Evolutionary conservation across 257 asterid species (phyloP).

Genomic region (Eustoma russellianum): DNA sequence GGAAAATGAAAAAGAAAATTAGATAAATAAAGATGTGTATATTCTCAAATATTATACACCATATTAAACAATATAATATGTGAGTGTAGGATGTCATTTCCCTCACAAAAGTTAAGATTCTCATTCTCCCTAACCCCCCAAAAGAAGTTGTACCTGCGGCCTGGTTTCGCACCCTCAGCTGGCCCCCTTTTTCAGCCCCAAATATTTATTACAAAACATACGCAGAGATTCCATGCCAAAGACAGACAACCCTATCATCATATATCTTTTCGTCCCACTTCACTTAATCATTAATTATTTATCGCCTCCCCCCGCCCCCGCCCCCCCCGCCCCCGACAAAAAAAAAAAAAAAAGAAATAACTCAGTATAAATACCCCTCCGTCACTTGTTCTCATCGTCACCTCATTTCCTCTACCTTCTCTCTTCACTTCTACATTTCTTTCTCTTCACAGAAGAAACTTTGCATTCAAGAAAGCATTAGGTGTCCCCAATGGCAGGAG

Average conservation of each 20-base stretch:
- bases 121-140: background rate
- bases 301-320: conserved; percentile 8
- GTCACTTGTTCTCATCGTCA: background rate
- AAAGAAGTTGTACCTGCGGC: conserved; percentile 10
- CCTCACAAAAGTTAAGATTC: conserved; percentile 3
- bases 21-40: too few species aligned
- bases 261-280: conserved; percentile 33
- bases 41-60: background rate
- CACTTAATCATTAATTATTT: conserved; percentile 11
- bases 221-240: conserved; percentile 35
- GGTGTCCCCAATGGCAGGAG: conserved; percentile 56
- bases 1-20: too few species aligned
- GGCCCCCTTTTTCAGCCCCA: conserved; percentile 1
- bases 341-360: too few species aligned
- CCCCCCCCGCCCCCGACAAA: too few species aligned
- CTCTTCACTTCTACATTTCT: background rate
- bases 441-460: background rate
- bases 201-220: conserved; percentile 18
- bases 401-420: conserved; percentile 12
- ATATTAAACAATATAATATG: background rate
- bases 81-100: background rate
- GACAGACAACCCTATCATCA: conserved; percentile 31
- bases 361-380: conserved; percentile 40
- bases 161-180: conserved; percentile 9
- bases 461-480: background rate